Percentiles rank a stretch among this genome's conserved stretches.
phyloP scores from a whole-genome alignment of 2,329 filamentous ascomycete genomes.

The Herpotrichia juniperi region DNA sequence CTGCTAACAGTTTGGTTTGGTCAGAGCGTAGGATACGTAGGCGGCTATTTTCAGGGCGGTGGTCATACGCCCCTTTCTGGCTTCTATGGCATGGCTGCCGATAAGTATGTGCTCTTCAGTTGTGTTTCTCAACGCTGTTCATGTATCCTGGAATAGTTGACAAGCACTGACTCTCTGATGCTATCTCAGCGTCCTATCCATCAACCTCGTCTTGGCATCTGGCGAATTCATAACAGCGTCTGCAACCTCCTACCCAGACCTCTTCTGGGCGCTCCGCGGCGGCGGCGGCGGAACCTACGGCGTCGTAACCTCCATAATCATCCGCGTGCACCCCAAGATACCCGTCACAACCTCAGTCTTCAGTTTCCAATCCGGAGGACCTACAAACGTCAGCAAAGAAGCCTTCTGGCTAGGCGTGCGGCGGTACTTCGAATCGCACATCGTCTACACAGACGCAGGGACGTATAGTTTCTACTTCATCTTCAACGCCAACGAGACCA shows the following conservation, averaged over 20 bases:
- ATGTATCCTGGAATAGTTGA: too few species aligned
- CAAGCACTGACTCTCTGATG: too few species aligned
- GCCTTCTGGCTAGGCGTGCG: conserved; percentile 22
- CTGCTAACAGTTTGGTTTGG: background rate
- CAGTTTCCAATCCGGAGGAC: conserved; percentile 18
- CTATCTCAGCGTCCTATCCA: conserved; percentile 23
- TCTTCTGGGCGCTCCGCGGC: conserved; percentile 32
- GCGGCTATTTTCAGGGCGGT: conserved; percentile 50
- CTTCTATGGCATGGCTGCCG: conserved; percentile 44
- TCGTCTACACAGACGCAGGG: conserved; percentile 19
- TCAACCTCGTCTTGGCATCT: conserved; percentile 25
- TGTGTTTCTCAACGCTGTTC: too few species aligned
- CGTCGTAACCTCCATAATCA: conserved; percentile 19
- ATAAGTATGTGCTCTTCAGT: too few species aligned
- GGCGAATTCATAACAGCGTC: conserved; percentile 21
- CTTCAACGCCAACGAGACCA: conserved; percentile 7
- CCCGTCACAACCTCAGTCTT: conserved; percentile 30
- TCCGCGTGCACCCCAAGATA: conserved; percentile 26
- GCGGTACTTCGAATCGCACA: conserved; percentile 19
- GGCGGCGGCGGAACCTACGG: conserved; percentile 28
- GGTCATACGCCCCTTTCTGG: conserved; percentile 60
- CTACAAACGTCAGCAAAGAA: conserved; percentile 27
- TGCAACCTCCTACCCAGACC: conserved; percentile 17
- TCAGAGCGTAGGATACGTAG: conserved; percentile 55
- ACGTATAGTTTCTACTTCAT: conserved; percentile 25